Base-by-base conservation (phyloP, 2,329 filamentous ascomycete genomes). In the Pseudofabraea citricarpa region DNA sequence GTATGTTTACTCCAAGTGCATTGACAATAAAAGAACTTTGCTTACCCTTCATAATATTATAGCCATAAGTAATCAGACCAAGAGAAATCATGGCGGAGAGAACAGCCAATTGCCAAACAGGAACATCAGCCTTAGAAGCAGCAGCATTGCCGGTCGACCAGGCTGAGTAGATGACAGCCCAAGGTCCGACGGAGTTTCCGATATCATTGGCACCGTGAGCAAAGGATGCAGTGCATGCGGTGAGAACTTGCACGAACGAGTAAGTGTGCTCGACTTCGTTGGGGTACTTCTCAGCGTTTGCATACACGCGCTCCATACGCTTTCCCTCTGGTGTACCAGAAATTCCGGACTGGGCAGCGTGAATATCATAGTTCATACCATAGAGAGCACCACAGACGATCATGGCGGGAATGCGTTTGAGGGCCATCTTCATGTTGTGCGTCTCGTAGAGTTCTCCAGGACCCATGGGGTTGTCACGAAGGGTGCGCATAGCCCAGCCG, bases 31-130 rank as follows among this genome's bases (percentile, higher is more conserved):
- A 13, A 8, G 10, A 19, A 5, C 5, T 3, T n/a, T 9, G 51
- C 73, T 63, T 66, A 80, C 77, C 80, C 69, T 86, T 87, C 84
- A 89, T 89, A 67, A 89, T 89, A 71, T 89, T 88, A 70, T 88
- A 89, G 8, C 85, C 85, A 56, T 88, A 89, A 12, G 84, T 88
- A 58, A 82, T 71, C 45, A 89, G 72, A 53, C 85, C 85, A 32
- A 81, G 50, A 36, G 74, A 86, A 58, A 88, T 81, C 29, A 71
- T 78, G 1, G 71, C 62, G 20, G 79, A 73, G 10, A 86, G 68
- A 15, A 90, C 82, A 40, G 81, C 86, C 43, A 90, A 74, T 64
- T 89, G 85, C 87, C 87, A 91, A 36, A 85, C 58, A 3, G 83
- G 82, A 0, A 90, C 85, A 0, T 74, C 64, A 3, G 80, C 76